A percentile compares a stretch with the other conserved stretches of the same genome.
phyloP scores from a whole-genome alignment of 202 grass and related monocot species.

The Sporobolus alterniflorus region DNA sequence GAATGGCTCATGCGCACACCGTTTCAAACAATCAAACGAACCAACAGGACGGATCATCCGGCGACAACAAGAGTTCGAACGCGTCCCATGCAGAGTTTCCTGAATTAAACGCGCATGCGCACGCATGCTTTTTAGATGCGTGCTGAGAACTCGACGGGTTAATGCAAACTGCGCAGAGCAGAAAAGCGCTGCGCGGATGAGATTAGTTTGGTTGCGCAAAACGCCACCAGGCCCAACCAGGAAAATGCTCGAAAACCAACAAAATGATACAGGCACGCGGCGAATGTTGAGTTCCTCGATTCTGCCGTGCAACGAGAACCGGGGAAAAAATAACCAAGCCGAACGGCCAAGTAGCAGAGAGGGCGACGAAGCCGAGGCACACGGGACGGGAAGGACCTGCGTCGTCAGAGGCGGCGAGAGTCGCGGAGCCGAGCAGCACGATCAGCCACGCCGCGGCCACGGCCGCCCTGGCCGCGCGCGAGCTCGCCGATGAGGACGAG shows the following conservation, averaged over 20 bases:
- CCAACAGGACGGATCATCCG: too few relatives aligned
- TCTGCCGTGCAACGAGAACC: not conserved
- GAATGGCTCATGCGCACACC: too few relatives aligned
- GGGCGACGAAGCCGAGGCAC: not conserved
- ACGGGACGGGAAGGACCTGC: slow-evolving; percentile 15
- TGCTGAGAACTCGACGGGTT: not conserved
- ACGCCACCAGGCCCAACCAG: not conserved
- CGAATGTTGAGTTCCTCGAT: not conserved
- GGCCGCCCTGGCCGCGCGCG: not conserved
- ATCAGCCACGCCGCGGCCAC: not conserved
- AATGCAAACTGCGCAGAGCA: not conserved
- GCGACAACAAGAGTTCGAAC: not conserved
- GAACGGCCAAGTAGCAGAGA: not conserved
- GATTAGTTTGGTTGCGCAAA: not conserved
- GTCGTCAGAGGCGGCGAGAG: slow-evolving; percentile 1
- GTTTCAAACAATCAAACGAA: too few relatives aligned
- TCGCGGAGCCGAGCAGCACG: slow-evolving; percentile 11
- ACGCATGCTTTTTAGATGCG: not conserved
- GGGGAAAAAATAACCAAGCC: not conserved
- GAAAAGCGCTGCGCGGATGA: not conserved
- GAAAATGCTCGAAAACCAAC: not conserved
- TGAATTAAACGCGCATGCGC: not conserved
- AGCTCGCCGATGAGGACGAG: not conserved
- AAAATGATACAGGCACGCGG: not conserved
- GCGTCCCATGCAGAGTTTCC: not conserved